A percentile compares a stretch with the other conserved stretches of the same genome.
Evolutionary conservation across 2,329 filamentous ascomycete species (phyloP).

Genomic region (Trichoderma pleuroti): DNA sequence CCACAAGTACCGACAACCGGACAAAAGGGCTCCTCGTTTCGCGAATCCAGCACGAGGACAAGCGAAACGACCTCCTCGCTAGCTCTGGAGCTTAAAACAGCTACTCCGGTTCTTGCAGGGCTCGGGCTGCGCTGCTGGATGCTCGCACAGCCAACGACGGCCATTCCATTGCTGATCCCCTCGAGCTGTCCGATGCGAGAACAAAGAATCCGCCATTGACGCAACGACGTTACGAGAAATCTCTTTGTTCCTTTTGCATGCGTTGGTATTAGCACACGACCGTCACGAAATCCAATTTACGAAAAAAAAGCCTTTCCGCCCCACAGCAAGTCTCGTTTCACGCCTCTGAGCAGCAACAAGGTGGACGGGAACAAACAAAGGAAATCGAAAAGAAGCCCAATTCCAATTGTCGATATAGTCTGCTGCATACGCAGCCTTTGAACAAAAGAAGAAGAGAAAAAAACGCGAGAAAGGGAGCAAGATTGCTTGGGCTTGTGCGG

Average conservation of each 20-base stretch:
- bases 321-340: conserved; percentile 19
- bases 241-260: conserved; percentile 18
- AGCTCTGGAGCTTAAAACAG: neutral
- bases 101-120: conserved; percentile 4
- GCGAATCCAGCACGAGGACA: conserved; percentile 20
- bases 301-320: conserved; percentile 20
- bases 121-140: conserved; percentile 9
- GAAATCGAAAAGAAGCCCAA: conserved; percentile 3
- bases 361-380: conserved; percentile 16
- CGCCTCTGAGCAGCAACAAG: conserved; percentile 8
- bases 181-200: neutral
- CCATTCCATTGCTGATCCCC: conserved; percentile 11
- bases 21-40: conserved; percentile 19
- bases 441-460: neutral
- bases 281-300: conserved; percentile 31
- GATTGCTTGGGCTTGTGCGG: conserved; percentile 16
- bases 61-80: conserved; percentile 10
- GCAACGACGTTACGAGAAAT: conserved; percentile 13
- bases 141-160: conserved; percentile 20
- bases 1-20: conserved; percentile 27
- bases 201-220: neutral
- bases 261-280: conserved; percentile 25
- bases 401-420: neutral
- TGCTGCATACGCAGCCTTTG: conserved; percentile 1
- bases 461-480: neutral